Evolutionary conservation across 169 alveolate species (phyloP).

Genomic region (Miamiensis avidus): DNA sequence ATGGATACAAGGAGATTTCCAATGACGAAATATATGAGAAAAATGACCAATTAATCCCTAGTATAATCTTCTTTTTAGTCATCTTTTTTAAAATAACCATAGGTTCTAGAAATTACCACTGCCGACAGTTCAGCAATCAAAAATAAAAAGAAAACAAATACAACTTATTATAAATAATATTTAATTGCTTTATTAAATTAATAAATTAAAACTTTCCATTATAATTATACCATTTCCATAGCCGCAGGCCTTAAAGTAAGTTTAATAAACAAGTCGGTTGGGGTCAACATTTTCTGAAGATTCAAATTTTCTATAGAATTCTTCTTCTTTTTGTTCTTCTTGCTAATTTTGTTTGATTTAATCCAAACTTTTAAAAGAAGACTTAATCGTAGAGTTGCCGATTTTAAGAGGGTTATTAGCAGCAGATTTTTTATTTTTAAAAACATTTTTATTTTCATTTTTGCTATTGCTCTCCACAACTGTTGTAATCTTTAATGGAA

Average conservation of each 20-base stretch:
- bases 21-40: too few relatives aligned
- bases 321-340: background rate
- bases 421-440: too few relatives aligned
- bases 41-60: background rate
- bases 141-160: too few relatives aligned
- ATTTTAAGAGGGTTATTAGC: too few relatives aligned
- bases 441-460: too few relatives aligned
- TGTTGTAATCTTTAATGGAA: too few relatives aligned
- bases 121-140: background rate
- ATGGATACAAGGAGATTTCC: background rate
- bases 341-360: too few relatives aligned
- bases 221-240: background rate
- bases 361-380: too few relatives aligned
- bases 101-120: background rate
- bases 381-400: too few relatives aligned
- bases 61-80: background rate
- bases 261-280: background rate
- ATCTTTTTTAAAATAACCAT: background rate
- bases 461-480: too few relatives aligned
- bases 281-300: background rate
- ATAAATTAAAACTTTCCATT: too few relatives aligned
- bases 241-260: background rate
- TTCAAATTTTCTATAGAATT: background rate
- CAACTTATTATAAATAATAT: background rate
- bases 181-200: too few relatives aligned